Conservation (phyloP, 1,139 yeast genomes). For the Suhomyces bribrorum region DNA sequence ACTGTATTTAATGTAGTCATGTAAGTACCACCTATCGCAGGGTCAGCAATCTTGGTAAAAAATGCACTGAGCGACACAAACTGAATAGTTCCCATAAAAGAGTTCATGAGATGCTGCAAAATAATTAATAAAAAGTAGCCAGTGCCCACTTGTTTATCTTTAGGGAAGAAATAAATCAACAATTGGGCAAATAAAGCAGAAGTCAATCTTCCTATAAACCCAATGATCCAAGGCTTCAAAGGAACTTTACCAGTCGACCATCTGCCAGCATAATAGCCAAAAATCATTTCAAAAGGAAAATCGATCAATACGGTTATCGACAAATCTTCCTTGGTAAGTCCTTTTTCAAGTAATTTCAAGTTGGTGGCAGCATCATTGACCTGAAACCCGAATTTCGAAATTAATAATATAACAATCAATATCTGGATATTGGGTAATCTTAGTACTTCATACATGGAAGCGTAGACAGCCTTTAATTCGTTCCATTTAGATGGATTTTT, state of each 20-base stretch:
- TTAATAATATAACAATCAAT: slow-evolving; percentile 69
- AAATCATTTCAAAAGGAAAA: slow-evolving; percentile 92
- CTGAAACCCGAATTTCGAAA: slow-evolving; percentile 90
- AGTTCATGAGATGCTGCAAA: slow-evolving; percentile 77
- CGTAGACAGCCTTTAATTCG: slow-evolving; percentile 56
- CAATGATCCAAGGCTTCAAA: slow-evolving; percentile 85
- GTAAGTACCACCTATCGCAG: slow-evolving; percentile 93
- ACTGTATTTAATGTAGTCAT: slow-evolving; percentile 95
- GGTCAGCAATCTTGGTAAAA: slow-evolving; percentile 95
- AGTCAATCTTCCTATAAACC: slow-evolving; percentile 77
- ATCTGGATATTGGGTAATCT: slow-evolving; percentile 75
- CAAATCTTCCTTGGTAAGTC: slow-evolving; percentile 88
- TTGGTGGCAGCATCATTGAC: slow-evolving; percentile 96
- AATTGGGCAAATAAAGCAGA: slow-evolving; percentile 79
- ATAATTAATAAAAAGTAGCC: slow-evolving; percentile 70
- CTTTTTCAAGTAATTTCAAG: slow-evolving; percentile 86
- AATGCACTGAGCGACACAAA: slow-evolving; percentile 94
- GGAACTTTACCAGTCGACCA: slow-evolving; percentile 83
- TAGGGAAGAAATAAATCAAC: slow-evolving; percentile 73
- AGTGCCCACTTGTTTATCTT: slow-evolving; percentile 46
- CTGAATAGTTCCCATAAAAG: slow-evolving; percentile 93
- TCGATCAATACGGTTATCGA: slow-evolving; percentile 91
- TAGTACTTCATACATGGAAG: slow-evolving; percentile 74
- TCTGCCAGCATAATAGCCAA: slow-evolving; percentile 94
- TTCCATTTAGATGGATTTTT: slow-evolving; percentile 25